Percentiles rank a stretch among this genome's conserved stretches.
phyloP scores from a whole-genome alignment of 2,329 filamentous ascomycete species.

The Cladophialophora bantiana region DNA sequence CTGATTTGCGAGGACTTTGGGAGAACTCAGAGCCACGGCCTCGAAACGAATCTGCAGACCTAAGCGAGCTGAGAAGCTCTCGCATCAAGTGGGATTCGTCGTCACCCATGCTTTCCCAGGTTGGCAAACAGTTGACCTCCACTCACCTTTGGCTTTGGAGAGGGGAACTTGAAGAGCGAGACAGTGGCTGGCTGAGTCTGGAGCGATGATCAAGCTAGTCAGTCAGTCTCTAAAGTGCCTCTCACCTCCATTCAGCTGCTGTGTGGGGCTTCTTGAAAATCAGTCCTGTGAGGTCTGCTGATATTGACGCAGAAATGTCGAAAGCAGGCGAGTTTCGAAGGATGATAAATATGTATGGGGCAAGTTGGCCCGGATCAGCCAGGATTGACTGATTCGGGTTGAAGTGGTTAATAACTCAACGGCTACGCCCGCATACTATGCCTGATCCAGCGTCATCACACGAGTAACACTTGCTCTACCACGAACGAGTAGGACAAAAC shows the following conservation, averaged over 20 bases:
- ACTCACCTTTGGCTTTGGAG: background rate
- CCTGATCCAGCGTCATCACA: background rate
- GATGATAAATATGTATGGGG: too few relatives aligned
- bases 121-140: background rate
- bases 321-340: background rate
- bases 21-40: background rate
- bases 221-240: background rate
- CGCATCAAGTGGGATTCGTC: background rate
- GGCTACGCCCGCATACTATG: background rate
- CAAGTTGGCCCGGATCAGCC: background rate
- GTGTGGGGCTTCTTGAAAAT: background rate
- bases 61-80: slow-evolving; percentile 1
- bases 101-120: background rate
- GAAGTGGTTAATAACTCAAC: background rate
- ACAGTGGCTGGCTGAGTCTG: background rate
- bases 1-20: background rate
- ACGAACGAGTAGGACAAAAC: background rate
- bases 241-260: background rate
- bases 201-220: background rate
- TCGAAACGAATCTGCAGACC: background rate
- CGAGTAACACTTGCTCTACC: background rate
- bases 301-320: background rate
- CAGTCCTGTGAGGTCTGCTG: background rate
- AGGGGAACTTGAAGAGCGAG: background rate
- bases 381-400: background rate